phyloP scores from a whole-genome alignment of 768 basidiomycete species.

The Phanerochaete carnosa region DNA sequence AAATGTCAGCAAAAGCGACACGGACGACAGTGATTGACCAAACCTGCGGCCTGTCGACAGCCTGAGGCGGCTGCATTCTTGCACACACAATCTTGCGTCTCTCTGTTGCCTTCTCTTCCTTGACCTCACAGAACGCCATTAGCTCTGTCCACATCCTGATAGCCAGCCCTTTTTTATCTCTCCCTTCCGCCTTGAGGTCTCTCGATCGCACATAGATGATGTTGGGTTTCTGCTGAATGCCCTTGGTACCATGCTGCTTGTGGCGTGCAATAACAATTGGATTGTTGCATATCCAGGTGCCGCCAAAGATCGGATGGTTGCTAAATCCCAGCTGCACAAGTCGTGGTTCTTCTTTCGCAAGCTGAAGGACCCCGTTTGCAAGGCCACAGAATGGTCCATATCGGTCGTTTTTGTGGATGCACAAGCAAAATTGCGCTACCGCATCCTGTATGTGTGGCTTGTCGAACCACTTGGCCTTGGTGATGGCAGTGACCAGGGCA shows the following conservation, averaged over 20 bases:
- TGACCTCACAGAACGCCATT: too few relatives aligned
- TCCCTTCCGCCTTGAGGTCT: not conserved
- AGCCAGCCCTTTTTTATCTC: not conserved
- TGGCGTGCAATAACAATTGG: not conserved
- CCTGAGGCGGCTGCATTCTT: not conserved
- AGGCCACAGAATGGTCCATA: not conserved
- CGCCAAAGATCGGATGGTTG: not conserved
- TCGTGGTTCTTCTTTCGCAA: not conserved
- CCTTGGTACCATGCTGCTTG: not conserved
- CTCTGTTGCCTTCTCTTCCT: not conserved
- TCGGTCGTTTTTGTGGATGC: not conserved
- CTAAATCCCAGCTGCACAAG: not conserved
- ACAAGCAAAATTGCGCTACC: not conserved
- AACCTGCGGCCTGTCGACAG: too few relatives aligned
- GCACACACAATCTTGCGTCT: not conserved
- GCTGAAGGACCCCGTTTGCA: not conserved
- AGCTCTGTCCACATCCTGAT: too few relatives aligned
- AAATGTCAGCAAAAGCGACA: too few relatives aligned
- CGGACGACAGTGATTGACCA: too few relatives aligned
- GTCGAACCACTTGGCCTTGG: not conserved
- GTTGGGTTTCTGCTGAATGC: not conserved
- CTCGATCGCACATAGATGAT: not conserved
- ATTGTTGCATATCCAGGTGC: not conserved
- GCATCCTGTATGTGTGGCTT: not conserved
- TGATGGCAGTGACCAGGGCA: not conserved